Base-by-base conservation (phyloP, 345 rosid species). In the Anastatica hierochuntica region DNA sequence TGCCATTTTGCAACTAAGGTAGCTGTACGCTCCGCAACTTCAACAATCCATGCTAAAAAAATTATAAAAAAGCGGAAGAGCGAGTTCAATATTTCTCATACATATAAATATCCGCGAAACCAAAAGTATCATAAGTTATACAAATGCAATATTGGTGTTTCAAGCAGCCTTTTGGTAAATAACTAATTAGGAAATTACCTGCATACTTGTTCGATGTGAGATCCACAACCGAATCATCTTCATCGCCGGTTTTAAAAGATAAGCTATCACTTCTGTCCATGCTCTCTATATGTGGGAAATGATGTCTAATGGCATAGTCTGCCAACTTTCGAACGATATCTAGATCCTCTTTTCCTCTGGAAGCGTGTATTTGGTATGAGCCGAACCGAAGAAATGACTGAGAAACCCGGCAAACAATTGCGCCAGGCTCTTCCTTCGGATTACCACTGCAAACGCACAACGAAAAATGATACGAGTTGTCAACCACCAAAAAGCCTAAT, bases 161-260 rank as follows among this genome's bases (percentile, higher is more conserved):
- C 34, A 15, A 40, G 50, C 29, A 43, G 44, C 16, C 20, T 41
- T 48, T 23, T 41, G 26, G 31, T 14, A 11, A 60, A 40, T 48
- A 14, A 3, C 48, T 35, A 1, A 36, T 23, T 33, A n/a, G n/a
- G n/a, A n/a, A 11, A 39, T 27, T 69, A 92, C 98, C 98, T 67
- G 98, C 98, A 73, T 92, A 92, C 56, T 88, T 92, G 74, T 92
- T 92, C 35, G 97, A 83, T 48, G 95, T 92, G 26, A 92, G 77
- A 67, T 92, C 97, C 66, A 88, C 95, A 61, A 79, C 78, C 0
- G 80, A 77, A 74, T 81, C 77, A 68, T 81, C 94, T 71, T 79
- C 80, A 59, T 73, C 74, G 7, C 98, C 82, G 4, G 88, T 81
- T 64, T 75, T 81, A 71, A 92, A 92, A 63, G 98, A 92, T 62